These are phyloP conservation scores for Loxodes magnus DNA, from an alignment of 73 alveolate species.

Conservation along the genomic window DNA sequence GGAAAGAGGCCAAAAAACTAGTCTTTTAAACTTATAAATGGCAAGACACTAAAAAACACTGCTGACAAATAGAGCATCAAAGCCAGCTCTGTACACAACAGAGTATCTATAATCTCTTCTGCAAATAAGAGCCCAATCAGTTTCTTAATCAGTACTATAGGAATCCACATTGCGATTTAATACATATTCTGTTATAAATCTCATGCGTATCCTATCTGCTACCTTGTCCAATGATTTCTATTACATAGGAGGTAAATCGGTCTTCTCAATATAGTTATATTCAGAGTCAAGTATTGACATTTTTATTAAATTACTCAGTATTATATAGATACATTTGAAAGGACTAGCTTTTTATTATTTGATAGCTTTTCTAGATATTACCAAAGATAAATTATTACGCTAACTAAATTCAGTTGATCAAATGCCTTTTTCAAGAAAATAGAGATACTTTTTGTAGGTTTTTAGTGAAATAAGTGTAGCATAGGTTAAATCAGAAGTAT, in stretches of 20 bases:
- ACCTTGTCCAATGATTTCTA: not conserved
- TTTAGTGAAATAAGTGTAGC: too few relatives aligned
- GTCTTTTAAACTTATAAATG: not conserved
- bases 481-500: too few relatives aligned
- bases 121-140: conserved; percentile 78
- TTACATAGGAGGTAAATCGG: conserved; percentile 1
- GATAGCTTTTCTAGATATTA: too few relatives aligned
- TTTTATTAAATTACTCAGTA: too few relatives aligned
- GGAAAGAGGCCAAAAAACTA: conserved; percentile 16
- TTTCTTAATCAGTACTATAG: conserved; percentile 61
- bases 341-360: too few relatives aligned
- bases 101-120: conserved; percentile 46
- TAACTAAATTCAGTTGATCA: too few relatives aligned
- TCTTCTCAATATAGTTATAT: not conserved
- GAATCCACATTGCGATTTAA: conserved; percentile 24
- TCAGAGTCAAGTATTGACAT: conserved; percentile 11
- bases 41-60: not conserved
- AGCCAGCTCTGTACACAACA: not conserved
- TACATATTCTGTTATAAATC: conserved; percentile 22
- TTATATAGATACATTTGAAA: too few relatives aligned
- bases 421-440: too few relatives aligned
- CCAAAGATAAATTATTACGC: too few relatives aligned
- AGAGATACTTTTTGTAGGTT: too few relatives aligned
- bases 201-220: not conserved
- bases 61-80: not conserved